These are phyloP conservation scores for Podosphaera aphanis DNA, from an alignment of 2,329 filamentous ascomycete species.

Conservation along the genomic window DNA sequence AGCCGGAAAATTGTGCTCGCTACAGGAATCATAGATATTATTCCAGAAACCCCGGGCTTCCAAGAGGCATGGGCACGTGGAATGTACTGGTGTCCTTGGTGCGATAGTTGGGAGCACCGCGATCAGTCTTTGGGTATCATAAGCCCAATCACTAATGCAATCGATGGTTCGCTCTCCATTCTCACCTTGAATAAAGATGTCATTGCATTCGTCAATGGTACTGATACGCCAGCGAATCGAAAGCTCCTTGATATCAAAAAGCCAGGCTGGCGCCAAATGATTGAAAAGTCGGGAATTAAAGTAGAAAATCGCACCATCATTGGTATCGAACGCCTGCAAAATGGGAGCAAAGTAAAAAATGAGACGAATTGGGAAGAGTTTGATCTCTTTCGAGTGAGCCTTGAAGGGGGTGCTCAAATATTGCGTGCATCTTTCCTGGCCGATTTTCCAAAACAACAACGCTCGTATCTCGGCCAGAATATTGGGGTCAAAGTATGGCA, in stretches of 20 bases:
- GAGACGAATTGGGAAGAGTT: not conserved
- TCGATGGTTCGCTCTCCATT: not conserved
- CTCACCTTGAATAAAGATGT: not conserved
- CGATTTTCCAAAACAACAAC: not conserved
- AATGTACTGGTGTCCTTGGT: constrained; percentile 1
- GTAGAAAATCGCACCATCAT: not conserved
- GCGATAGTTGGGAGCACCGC: constrained; percentile 1
- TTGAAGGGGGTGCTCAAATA: not conserved
- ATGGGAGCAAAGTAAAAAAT: not conserved
- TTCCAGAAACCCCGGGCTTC: not conserved
- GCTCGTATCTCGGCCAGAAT: not conserved
- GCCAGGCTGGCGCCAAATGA: not conserved
- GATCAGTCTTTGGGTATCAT: not conserved
- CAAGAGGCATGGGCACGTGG: not conserved
- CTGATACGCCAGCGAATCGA: not conserved
- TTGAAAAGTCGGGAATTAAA: not conserved
- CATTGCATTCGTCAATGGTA: not conserved
- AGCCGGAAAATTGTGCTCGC: constrained; percentile 1
- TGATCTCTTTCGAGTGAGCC: not conserved
- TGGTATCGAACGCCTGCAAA: not conserved
- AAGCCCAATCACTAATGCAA: not conserved
- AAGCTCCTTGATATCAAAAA: not conserved
- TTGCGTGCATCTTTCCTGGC: not conserved
- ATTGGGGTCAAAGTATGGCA: not conserved
- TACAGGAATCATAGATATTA: not conserved